Base-by-base conservation (phyloP, 73 alveolate species). In the Durusdinium trenchii region DNA sequence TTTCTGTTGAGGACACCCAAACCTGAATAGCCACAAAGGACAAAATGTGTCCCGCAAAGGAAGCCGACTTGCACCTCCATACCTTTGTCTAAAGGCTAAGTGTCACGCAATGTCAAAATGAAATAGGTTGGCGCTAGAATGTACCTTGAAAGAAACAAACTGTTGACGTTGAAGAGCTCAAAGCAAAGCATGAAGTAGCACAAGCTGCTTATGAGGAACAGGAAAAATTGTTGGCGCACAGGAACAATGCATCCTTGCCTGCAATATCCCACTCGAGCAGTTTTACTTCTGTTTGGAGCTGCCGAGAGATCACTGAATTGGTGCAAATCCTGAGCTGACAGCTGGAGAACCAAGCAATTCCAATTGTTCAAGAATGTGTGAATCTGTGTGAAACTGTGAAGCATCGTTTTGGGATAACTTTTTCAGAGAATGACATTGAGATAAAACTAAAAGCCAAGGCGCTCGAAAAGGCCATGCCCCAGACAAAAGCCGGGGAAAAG, bases 201-300 rank as follows among this genome's bases (percentile, higher is more conserved):
- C 28, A 12, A 57, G 12, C 12, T 23, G 32, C 23, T 23, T 23
- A 16, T 57, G 32, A n/a, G n/a, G n/a, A n/a, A n/a, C n/a, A n/a
- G n/a, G n/a, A n/a, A n/a, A n/a, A n/a, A n/a, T n/a, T n/a, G n/a
- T n/a, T 38, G 81, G 93, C 64, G 99, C 83, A 94, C 99, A 94
- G 50, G 99, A 64, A 75, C 73, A 94, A 43, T 9, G 93, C 93
- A 40, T 94, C 99, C 89, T 94, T 94, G 48, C 99, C 99, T 30
- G 99, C 99, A 82, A 94, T 94, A 35, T 57, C 99, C 99, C 99
- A 94, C 67, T 64, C 99, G 84, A 94, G 67, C 62, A 94, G 99
- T 30, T 47, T 52, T 90, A 78, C 99, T 50, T 94, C 84, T 40
- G 61, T 54, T 46, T 78, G 51, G n/a, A 94, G 51, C 84, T 76